Evolutionary conservation across 331 rosid genomes (phyloP), one percentile per base, ranked within the genome.

Genomic region (Phaseolus coccineus): DNA sequence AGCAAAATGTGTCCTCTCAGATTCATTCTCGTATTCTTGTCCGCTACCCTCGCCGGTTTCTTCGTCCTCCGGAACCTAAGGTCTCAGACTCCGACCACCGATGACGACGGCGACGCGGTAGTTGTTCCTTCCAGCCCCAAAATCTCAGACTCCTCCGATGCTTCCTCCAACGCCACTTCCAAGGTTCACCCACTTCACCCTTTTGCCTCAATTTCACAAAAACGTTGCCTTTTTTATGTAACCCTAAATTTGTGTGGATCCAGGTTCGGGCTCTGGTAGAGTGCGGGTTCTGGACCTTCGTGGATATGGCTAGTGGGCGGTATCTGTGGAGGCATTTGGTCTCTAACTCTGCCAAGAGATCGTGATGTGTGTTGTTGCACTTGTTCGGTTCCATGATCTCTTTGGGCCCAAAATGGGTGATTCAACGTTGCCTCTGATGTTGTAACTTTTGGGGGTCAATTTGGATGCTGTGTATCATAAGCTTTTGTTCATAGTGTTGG

Each of bases 21-120:
- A 56, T 48, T 94, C 48, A 89, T 94, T 69, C 90, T 94, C 67
- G 83, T 94, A 8, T 94, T 94, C 87, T 91, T 94, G 74, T 92
- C 98, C 1, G 98, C 98, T 76, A 94, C 97, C 57, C 94, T 94
- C n/a, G 98, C 98, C 82, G 98, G 98, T 35, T 91, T 91, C 89
- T 90, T 92, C 55, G 88, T 94, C 67, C 80, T 94, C 90, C 79
- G 97, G 22, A 94, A 88, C 86, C 86, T 94, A 89, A 86, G 91
- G 80, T 91, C 90, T 65, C 85, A 84, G 22, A 87, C 82, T 46
- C 82, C 69, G 40, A 67, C 78, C 11, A 55, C 74, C 31, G 83
- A 78, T 5, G 83, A 74, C 10, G 84, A 78, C 25, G 84, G 57
- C 8, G 16, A 46, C 5, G 14, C 16, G 51, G 16, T 46, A 1